phyloP scores from a whole-genome alignment of 2,329 filamentous ascomycete genomes.

The Ascochyta lentis region DNA sequence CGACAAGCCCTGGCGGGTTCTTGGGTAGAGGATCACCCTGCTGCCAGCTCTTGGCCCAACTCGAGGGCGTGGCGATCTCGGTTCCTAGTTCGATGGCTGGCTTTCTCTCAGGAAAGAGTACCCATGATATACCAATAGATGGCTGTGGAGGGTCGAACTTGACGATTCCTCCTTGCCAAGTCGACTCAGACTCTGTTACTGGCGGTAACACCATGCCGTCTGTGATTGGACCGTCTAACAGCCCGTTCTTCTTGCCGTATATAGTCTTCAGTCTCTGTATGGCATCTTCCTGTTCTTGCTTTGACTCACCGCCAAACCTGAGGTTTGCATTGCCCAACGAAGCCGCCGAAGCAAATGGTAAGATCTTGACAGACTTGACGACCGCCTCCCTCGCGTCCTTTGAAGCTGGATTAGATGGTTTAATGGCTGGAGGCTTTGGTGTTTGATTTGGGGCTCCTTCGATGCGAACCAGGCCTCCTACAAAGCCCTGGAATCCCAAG shows the following conservation, averaged over 20 bases:
- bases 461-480: constrained; percentile 86
- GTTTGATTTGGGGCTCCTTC: constrained; percentile 79
- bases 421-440: constrained; percentile 64
- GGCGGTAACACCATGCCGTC: constrained; percentile 81
- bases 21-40: constrained; percentile 62
- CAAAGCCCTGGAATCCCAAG: constrained; percentile 73
- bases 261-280: constrained; percentile 73
- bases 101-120: constrained; percentile 77
- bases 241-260: constrained; percentile 68
- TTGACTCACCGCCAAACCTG: constrained; percentile 87
- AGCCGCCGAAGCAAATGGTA: constrained; percentile 72
- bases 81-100: constrained; percentile 77
- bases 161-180: constrained; percentile 84
- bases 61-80: constrained; percentile 71
- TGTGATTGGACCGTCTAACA: constrained; percentile 85
- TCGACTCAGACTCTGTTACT: constrained; percentile 60
- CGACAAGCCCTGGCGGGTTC: constrained; percentile 71
- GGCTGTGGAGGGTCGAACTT: constrained; percentile 70
- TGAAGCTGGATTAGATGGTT: constrained; percentile 30
- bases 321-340: constrained; percentile 69
- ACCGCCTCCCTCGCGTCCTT: constrained; percentile 53
- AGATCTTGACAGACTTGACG: constrained; percentile 76
- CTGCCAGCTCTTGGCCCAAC: constrained; percentile 56
- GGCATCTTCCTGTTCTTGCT: constrained; percentile 80
- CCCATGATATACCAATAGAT: constrained; percentile 63